These are phyloP conservation scores for Leishmania mexicana DNA, from an alignment of 208 protist genomes.

Conservation along the genomic window DNA sequence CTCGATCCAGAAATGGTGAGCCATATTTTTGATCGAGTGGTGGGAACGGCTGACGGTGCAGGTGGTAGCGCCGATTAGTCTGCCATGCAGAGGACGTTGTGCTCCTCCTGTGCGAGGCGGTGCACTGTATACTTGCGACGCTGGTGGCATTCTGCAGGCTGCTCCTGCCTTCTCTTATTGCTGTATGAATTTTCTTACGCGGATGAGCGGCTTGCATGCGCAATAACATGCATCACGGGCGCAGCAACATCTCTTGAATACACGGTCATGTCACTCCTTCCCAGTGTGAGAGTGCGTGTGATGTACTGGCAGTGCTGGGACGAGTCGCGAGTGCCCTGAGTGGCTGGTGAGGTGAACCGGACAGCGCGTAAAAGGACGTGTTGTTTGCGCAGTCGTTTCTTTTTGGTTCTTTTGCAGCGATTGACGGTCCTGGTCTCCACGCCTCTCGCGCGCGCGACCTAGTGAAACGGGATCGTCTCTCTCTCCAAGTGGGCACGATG, in stretches of 20 bases:
- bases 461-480: background rate
- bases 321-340: too few species aligned
- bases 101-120: background rate
- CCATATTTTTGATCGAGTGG: slow-evolving; percentile 26
- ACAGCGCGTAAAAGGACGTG: background rate
- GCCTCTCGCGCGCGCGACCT: background rate
- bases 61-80: background rate
- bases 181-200: background rate
- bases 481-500: background rate
- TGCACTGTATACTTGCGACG: background rate
- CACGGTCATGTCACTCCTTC: background rate
- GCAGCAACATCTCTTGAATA: background rate
- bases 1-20: background rate
- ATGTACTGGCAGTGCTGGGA: background rate
- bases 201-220: background rate
- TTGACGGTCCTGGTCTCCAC: background rate
- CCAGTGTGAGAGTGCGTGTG: background rate
- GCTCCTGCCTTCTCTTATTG: background rate
- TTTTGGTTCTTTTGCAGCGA: background rate
- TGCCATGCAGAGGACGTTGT: background rate
- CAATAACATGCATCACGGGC: background rate
- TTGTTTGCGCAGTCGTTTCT: background rate
- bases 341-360: background rate
- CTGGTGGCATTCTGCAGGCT: background rate
- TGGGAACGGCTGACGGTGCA: background rate